Conservation (phyloP, 768 basidiomycete genomes). For the Rhizopogon vesiculosus region DNA sequence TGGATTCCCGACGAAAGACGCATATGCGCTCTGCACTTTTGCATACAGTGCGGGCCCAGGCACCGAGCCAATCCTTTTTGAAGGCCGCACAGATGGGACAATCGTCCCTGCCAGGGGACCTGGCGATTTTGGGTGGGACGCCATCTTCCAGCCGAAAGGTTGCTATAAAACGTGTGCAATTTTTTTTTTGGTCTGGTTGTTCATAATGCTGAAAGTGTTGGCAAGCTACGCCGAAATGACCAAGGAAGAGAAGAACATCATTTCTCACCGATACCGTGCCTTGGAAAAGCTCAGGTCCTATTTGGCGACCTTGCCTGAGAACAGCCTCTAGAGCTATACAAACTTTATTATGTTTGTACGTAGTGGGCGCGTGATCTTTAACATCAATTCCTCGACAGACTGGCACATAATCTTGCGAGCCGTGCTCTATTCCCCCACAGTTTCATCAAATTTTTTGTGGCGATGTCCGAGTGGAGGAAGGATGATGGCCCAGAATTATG, state of each 20-base stretch:
- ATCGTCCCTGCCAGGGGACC: conserved; percentile 86
- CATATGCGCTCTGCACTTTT: conserved; percentile 93
- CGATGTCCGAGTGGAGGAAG: too few species aligned
- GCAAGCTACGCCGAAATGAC: conserved; percentile 67
- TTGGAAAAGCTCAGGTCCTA: conserved; percentile 50
- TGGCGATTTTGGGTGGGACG: conserved; percentile 85
- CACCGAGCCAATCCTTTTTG: conserved; percentile 74
- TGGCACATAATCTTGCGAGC: too few species aligned
- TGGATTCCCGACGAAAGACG: conserved; percentile 71
- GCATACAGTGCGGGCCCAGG: conserved; percentile 88
- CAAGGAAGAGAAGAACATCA: conserved; percentile 53
- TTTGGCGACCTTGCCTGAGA: conserved; percentile 19
- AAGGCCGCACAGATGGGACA: conserved; percentile 83
- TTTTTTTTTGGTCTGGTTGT: not conserved
- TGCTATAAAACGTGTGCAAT: conserved; percentile 64
- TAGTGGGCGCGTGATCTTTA: too few species aligned
- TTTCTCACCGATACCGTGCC: conserved; percentile 65
- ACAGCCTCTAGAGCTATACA: not conserved
- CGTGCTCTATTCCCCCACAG: too few species aligned
- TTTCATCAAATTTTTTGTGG: too few species aligned
- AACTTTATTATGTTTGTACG: not conserved
- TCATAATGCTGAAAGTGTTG: not conserved
- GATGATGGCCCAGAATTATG: too few species aligned
- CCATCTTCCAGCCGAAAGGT: conserved; percentile 75
- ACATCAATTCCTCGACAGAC: too few species aligned